Conservation (phyloP, 176 grass and related monocot genomes). For the Thinopyrum elongatum region DNA sequence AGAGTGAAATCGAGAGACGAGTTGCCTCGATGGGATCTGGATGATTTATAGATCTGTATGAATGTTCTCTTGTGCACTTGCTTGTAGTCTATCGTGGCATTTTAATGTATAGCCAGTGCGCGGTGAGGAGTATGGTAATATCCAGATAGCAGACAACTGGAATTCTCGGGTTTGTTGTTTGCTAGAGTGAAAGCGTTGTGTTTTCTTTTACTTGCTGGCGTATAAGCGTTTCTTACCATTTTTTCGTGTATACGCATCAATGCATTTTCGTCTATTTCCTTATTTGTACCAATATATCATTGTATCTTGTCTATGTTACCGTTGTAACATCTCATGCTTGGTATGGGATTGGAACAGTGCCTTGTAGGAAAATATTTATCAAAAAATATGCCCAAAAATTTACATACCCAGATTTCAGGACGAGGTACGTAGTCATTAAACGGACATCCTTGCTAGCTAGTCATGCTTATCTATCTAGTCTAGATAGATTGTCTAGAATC, state of each 20-base stretch:
- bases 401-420: too few species aligned
- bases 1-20: not conserved
- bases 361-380: not conserved
- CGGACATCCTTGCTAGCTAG: too few species aligned
- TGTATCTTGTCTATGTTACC: not conserved
- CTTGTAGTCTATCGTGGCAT: too few species aligned
- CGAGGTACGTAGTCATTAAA: too few species aligned
- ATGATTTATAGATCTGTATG: not conserved
- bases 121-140: not conserved
- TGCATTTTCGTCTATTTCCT: not conserved
- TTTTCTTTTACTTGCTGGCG: too few species aligned
- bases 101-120: not conserved
- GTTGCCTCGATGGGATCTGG: not conserved
- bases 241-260: not conserved
- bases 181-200: not conserved
- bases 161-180: not conserved
- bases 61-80: too few species aligned
- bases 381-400: not conserved
- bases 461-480: too few species aligned
- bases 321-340: not conserved
- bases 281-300: not conserved
- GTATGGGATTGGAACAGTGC: not conserved
- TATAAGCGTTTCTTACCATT: not conserved
- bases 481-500: too few species aligned
- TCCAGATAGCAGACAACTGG: not conserved